Conservation (phyloP, 2,329 filamentous ascomycete species). For the Ophiostoma fasciatum region DNA sequence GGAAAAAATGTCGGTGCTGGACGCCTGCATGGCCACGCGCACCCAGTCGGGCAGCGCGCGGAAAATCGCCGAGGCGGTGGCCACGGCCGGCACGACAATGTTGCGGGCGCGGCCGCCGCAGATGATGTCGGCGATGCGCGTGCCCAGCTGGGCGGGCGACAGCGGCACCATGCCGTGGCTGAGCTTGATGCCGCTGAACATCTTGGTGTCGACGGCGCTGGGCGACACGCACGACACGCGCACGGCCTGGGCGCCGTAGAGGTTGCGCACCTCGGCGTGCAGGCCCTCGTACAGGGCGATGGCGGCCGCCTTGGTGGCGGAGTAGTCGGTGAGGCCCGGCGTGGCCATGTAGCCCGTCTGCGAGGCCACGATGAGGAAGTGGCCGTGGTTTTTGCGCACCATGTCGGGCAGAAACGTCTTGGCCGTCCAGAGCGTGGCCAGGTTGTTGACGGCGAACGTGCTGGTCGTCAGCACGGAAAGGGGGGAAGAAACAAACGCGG, state of each 20-base stretch:
- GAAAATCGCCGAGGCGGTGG: not conserved
- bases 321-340: not conserved
- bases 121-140: not conserved
- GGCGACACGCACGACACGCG: not conserved
- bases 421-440: not conserved
- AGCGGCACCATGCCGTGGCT: not conserved
- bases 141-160: not conserved
- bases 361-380: not conserved
- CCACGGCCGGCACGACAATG: not conserved
- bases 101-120: not conserved
- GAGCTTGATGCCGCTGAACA: not conserved
- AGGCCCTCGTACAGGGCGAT: not conserved
- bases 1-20: not conserved
- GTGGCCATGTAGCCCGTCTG: not conserved
- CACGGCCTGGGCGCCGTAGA: not conserved
- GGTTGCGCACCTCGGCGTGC: not conserved
- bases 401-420: not conserved
- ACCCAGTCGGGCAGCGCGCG: not conserved
- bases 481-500: too few species aligned
- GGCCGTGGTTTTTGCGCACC: not conserved
- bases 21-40: not conserved
- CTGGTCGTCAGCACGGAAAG: not conserved
- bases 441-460: not conserved
- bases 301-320: not conserved
- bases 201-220: not conserved